Conservation (phyloP, 2,329 filamentous ascomycete species). For the Curvularia hawaiiensis region DNA sequence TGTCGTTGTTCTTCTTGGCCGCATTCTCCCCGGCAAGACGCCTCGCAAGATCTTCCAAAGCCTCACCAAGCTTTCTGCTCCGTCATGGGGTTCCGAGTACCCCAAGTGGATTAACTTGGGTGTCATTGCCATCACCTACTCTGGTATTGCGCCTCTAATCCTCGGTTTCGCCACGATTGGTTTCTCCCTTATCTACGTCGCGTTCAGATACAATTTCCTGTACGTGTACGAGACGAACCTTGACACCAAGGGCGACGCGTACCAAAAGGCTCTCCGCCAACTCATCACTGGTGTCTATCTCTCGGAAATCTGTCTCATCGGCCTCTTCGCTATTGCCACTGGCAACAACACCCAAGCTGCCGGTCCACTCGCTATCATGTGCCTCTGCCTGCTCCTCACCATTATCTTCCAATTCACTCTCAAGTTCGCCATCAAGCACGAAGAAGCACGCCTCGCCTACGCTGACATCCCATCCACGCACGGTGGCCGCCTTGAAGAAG, state of each 20-base stretch:
- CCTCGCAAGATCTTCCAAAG: slow-evolving; percentile 54
- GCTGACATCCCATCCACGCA: slow-evolving; percentile 26
- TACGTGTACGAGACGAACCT: slow-evolving; percentile 55
- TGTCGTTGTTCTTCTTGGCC: slow-evolving; percentile 81
- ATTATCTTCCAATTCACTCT: slow-evolving; percentile 50
- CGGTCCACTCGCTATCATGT: slow-evolving; percentile 52
- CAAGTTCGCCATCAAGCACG: slow-evolving; percentile 36
- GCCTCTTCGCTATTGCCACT: slow-evolving; percentile 52
- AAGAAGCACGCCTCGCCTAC: slow-evolving; percentile 41
- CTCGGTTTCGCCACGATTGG: slow-evolving; percentile 54
- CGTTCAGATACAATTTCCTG: slow-evolving; percentile 56
- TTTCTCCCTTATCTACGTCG: slow-evolving; percentile 53
- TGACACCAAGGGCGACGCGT: slow-evolving; percentile 55
- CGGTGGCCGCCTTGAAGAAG: slow-evolving; percentile 28
- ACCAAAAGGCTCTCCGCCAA: slow-evolving; percentile 54
- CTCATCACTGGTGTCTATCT: slow-evolving; percentile 55
- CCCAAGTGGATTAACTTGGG: slow-evolving; percentile 55
- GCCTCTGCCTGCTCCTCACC: slow-evolving; percentile 48
- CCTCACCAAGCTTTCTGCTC: slow-evolving; percentile 50
- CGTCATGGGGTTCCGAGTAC: slow-evolving; percentile 53
- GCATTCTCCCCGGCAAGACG: slow-evolving; percentile 56
- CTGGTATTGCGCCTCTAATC: slow-evolving; percentile 56
- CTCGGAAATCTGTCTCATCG: slow-evolving; percentile 55
- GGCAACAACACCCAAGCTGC: slow-evolving; percentile 42
- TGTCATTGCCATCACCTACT: slow-evolving; percentile 53